Conservation (phyloP, 2,329 filamentous ascomycete genomes). For the Acrocalymma vagum region DNA sequence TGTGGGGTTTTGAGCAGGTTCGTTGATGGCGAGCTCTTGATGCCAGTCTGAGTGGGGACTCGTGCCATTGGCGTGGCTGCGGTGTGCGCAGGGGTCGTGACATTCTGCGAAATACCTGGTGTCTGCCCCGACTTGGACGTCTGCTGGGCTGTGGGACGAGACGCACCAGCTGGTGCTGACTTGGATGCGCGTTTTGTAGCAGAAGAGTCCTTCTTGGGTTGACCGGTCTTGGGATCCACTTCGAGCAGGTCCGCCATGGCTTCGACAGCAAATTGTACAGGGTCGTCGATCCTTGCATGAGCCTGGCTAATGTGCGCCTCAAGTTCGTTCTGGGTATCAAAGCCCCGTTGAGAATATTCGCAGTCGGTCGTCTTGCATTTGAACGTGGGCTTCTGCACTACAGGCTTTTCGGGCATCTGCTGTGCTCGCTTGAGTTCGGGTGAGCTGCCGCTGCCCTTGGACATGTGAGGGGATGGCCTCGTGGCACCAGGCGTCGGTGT, state of each 20-base stretch:
- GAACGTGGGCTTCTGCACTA: slow-evolving; percentile 57
- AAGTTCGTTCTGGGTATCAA: slow-evolving; percentile 62
- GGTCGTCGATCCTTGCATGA: slow-evolving; percentile 64
- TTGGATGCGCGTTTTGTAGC: slow-evolving; percentile 31
- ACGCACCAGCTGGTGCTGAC: slow-evolving; percentile 23
- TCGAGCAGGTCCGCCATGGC: slow-evolving; percentile 62
- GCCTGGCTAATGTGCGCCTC: slow-evolving; percentile 62
- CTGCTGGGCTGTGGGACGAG: slow-evolving; percentile 32
- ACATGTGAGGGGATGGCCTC: slow-evolving; percentile 51
- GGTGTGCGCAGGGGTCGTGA: slow-evolving; percentile 44
- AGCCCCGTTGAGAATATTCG: slow-evolving; percentile 62
- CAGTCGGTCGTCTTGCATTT: slow-evolving; percentile 63
- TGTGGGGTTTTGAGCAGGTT: slow-evolving; percentile 50
- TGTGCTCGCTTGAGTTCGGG: slow-evolving; percentile 59
- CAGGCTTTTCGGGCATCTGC: slow-evolving; percentile 51
- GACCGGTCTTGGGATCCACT: slow-evolving; percentile 54
- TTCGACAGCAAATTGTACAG: slow-evolving; percentile 64
- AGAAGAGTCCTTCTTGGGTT: slow-evolving; percentile 34
- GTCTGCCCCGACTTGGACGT: slow-evolving; percentile 45
- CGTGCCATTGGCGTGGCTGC: slow-evolving; percentile 48
- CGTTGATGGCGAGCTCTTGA: slow-evolving; percentile 46
- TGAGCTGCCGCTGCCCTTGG: slow-evolving; percentile 45
- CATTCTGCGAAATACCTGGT: slow-evolving; percentile 38
- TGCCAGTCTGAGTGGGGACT: slow-evolving; percentile 45
- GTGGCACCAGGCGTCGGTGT: slow-evolving; percentile 51